Evolutionary conservation across 225 moss, liverwort and hornwort species (phyloP).

Genomic region (Polytrichum formosum): DNA sequence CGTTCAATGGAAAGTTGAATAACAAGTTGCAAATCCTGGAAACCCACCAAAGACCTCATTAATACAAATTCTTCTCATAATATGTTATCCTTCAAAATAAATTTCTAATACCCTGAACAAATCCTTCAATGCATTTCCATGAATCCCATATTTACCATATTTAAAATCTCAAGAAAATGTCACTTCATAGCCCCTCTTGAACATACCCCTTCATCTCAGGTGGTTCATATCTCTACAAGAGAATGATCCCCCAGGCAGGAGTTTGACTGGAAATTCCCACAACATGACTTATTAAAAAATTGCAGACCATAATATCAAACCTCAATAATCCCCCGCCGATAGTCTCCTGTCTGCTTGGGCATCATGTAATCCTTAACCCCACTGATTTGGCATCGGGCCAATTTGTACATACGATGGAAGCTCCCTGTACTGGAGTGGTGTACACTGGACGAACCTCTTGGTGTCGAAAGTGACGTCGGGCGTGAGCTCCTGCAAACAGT

Average conservation of each 20-base stretch:
- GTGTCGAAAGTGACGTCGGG: conserved; percentile 23
- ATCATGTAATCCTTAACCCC: conserved; percentile 70
- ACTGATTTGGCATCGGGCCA: conserved; percentile 45
- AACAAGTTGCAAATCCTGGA: conserved; percentile 73
- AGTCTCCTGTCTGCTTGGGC: conserved; percentile 68
- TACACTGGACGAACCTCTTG: conserved; percentile 19
- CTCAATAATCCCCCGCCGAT: conserved; percentile 84
- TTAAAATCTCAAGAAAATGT: too few species aligned
- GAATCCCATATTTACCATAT: too few species aligned
- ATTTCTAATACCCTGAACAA: too few species aligned
- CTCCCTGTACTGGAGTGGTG: conserved; percentile 53
- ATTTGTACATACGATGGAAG: conserved; percentile 58
- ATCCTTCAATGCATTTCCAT: too few species aligned
- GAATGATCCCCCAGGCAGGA: too few species aligned
- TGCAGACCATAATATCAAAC: conserved; percentile 22
- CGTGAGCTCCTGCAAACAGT: conserved; percentile 19
- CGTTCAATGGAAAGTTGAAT: conserved; percentile 65
- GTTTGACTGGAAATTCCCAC: too few species aligned
- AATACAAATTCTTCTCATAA: neutral
- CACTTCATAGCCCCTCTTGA: too few species aligned
- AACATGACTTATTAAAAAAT: too few species aligned
- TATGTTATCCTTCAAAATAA: neutral
- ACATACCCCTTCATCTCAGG: too few species aligned
- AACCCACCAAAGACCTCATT: neutral
- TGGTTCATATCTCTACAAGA: too few species aligned